Conservation (phyloP, 441 rosid species). For the Geranium incanum region DNA sequence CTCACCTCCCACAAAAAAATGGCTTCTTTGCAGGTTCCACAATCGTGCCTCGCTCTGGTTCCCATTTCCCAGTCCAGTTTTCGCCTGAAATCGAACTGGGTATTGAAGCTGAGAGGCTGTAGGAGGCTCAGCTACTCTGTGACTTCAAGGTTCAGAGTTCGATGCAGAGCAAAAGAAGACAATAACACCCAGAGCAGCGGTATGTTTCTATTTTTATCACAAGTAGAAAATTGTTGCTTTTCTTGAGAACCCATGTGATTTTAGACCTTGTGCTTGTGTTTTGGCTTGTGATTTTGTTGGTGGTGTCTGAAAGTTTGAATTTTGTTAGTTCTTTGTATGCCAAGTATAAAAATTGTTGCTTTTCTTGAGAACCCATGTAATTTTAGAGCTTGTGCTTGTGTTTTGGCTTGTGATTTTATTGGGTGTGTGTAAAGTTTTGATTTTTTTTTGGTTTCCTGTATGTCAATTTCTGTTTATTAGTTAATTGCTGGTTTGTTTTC, state of each 20-base stretch:
- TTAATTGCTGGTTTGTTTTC: not conserved
- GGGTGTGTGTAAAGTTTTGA: not conserved
- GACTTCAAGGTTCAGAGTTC: conserved; percentile 30
- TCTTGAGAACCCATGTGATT: conserved; percentile 1
- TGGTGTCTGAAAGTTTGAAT: not conserved
- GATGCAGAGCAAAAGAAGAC: conserved; percentile 44
- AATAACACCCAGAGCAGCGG: conserved; percentile 53
- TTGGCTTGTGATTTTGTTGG: not conserved
- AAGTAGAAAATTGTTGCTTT: not conserved
- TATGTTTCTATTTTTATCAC: conserved; percentile 19
- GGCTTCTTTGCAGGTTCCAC: conserved; percentile 41
- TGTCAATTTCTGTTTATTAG: not conserved
- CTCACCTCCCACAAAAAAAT: conserved; percentile 16
- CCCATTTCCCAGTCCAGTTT: conserved; percentile 40
- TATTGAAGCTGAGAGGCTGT: conserved; percentile 24
- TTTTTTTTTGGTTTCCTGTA: not conserved
- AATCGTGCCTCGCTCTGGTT: conserved; percentile 35
- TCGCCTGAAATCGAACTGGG: conserved; percentile 27
- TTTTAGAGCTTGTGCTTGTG: not conserved
- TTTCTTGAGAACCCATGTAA: conserved; percentile 1
- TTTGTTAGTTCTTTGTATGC: not conserved
- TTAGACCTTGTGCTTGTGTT: not conserved
- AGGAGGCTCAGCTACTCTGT: conserved; percentile 19
- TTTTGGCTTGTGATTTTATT: not conserved
- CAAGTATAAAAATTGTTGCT: not conserved